Percentiles rank a stretch among this genome's conserved stretches.
These are phyloP conservation scores for Backusella luteola DNA, from an alignment of 192 early-diverging fungal species.

Conservation along the genomic window DNA sequence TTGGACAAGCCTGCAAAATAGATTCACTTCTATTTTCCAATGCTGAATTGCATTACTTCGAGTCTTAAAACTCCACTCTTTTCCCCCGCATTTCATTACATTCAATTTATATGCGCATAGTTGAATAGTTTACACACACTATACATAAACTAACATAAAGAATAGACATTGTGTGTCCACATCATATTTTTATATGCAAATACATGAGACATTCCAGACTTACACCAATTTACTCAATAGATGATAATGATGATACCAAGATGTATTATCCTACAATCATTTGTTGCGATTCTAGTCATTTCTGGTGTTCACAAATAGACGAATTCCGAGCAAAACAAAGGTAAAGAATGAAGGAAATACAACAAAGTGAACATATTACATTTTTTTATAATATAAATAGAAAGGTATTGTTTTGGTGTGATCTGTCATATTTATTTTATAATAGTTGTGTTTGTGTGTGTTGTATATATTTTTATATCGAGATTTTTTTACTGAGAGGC, in stretches of 20 bases:
- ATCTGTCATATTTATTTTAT: not conserved
- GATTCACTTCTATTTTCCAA: not conserved
- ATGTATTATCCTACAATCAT: too few relatives aligned
- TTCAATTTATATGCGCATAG: not conserved
- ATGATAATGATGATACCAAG: too few relatives aligned
- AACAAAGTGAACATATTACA: not conserved
- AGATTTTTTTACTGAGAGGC: slow-evolving; percentile 9
- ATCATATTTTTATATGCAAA: too few relatives aligned
- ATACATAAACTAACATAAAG: too few relatives aligned
- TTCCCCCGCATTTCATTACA: not conserved
- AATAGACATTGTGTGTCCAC: too few relatives aligned
- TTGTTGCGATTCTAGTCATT: not conserved
- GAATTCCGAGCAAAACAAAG: not conserved
- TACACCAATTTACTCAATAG: not conserved
- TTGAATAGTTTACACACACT: not conserved
- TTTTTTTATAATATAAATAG: not conserved
- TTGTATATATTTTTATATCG: not conserved
- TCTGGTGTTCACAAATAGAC: not conserved
- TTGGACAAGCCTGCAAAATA: too few relatives aligned
- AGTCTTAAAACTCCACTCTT: not conserved
- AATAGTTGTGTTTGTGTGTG: slow-evolving; percentile 2
- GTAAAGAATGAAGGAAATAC: not conserved
- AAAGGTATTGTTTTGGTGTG: slow-evolving; percentile 1
- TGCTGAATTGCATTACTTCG: not conserved
- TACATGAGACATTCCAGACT: not conserved